Percentiles rank a stretch among this genome's conserved stretches.
phyloP scores from a whole-genome alignment of 225 moss, liverwort and hornwort genomes.

The Bryum argenteum region DNA sequence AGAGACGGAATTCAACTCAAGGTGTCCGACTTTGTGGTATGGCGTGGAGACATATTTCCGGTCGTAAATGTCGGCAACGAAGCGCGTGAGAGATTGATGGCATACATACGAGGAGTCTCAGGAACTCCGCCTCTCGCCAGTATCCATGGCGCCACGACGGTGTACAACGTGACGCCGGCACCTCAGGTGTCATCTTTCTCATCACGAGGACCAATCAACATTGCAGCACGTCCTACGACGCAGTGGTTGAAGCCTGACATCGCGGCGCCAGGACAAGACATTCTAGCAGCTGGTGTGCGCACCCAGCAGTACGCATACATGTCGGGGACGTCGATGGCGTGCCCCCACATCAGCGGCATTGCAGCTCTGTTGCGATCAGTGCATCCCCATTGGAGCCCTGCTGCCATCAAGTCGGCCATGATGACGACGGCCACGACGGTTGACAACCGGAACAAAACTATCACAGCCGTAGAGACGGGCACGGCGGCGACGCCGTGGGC shows the following conservation, averaged over 20 bases:
- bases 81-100: not conserved
- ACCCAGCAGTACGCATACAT: constrained; percentile 15
- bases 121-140: constrained; percentile 25
- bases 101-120: not conserved
- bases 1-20: not conserved
- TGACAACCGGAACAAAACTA: too few species aligned
- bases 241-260: constrained; percentile 49
- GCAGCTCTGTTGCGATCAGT: constrained; percentile 46
- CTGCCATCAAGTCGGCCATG: too few species aligned
- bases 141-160: constrained; percentile 29
- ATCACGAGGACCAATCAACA: constrained; percentile 29
- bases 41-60: too few species aligned
- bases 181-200: constrained; percentile 45
- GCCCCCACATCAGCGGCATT: constrained; percentile 66
- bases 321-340: constrained; percentile 55
- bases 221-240: accelerated
- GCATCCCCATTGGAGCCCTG: constrained; percentile 53
- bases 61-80: not conserved
- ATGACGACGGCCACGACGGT: constrained; percentile 17
- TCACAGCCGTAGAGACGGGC: too few species aligned
- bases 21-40: too few species aligned
- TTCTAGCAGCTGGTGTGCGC: constrained; percentile 22
- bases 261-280: constrained; percentile 28
- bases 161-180: constrained; percentile 23
- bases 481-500: not conserved